Evolutionary conservation across 2,329 filamentous ascomycete genomes (phyloP).

Genomic region (Penicillium hordei): DNA sequence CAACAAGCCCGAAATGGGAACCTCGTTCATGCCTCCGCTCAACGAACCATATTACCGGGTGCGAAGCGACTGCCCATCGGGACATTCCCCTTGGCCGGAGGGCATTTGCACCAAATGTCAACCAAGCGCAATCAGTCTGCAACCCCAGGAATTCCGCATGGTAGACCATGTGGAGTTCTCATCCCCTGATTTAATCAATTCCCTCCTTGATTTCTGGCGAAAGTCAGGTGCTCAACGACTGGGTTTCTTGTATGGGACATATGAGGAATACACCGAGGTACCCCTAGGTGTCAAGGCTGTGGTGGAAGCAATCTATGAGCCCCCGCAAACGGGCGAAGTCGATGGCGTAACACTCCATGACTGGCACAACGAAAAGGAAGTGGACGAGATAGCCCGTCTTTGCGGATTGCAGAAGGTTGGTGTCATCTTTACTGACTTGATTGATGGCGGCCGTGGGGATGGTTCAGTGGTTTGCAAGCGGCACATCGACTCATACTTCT

Average conservation of each 20-base stretch:
- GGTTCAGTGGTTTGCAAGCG: conserved; percentile 91
- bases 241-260: conserved; percentile 87
- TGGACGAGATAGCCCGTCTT: conserved; percentile 75
- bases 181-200: conserved; percentile 77
- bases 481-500: conserved; percentile 90
- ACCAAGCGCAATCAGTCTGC: conserved; percentile 91
- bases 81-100: conserved; percentile 89
- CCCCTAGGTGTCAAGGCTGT: conserved; percentile 93
- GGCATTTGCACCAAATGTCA: conserved; percentile 99
- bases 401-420: conserved; percentile 88
- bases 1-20: conserved; percentile 91
- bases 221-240: conserved; percentile 79
- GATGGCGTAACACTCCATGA: conserved; percentile 83
- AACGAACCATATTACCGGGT: conserved; percentile 92
- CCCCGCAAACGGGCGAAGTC: conserved; percentile 82
- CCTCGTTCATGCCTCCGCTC: conserved; percentile 92
- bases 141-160: conserved; percentile 92
- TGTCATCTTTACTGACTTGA: conserved; percentile 89
- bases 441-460: conserved; percentile 77
- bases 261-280: conserved; percentile 87
- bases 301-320: conserved; percentile 95
- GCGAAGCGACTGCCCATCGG: conserved; percentile 82
- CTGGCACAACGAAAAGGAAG: conserved; percentile 80
- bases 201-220: conserved; percentile 90
- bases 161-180: conserved; percentile 98